Evolutionary conservation across 75 land plant genomes (phyloP).

Genomic region (Pinus taeda): DNA sequence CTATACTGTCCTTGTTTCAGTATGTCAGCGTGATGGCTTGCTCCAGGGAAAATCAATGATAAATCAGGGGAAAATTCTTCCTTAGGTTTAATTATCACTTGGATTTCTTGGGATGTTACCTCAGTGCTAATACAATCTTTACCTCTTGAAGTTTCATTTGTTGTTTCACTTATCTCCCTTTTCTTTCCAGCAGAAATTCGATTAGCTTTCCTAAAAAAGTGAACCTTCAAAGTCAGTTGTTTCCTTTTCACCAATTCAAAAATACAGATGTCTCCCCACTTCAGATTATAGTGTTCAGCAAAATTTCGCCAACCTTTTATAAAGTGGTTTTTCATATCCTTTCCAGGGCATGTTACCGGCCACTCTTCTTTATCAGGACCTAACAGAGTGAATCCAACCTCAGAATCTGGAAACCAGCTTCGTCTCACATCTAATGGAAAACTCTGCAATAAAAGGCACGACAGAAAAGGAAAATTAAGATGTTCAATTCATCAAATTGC

Average conservation of each 20-base stretch:
- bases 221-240: neutral
- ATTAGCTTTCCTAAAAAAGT: neutral
- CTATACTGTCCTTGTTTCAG: neutral
- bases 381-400: neutral
- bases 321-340: neutral
- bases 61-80: neutral
- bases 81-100: neutral
- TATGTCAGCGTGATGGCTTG: neutral
- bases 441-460: neutral
- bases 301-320: slow-evolving; percentile 5
- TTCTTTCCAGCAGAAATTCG: neutral
- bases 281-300: slow-evolving; percentile 5
- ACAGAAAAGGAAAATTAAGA: no score
- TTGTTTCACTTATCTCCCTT: neutral
- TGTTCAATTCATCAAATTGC: no score
- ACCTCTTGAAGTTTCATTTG: neutral
- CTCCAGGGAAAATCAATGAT: neutral
- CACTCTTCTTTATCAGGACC: slow-evolving; percentile 9
- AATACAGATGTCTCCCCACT: slow-evolving; percentile 4
- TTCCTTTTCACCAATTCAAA: slow-evolving; percentile 11
- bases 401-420: neutral
- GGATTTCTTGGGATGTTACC: neutral
- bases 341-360: neutral
- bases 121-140: neutral
- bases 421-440: neutral